A percentile compares a stretch with the other conserved stretches of the same genome.
Conservation (phyloP, 495 filamentous ascomycete genomes). For the Haplographium delicatum region DNA sequence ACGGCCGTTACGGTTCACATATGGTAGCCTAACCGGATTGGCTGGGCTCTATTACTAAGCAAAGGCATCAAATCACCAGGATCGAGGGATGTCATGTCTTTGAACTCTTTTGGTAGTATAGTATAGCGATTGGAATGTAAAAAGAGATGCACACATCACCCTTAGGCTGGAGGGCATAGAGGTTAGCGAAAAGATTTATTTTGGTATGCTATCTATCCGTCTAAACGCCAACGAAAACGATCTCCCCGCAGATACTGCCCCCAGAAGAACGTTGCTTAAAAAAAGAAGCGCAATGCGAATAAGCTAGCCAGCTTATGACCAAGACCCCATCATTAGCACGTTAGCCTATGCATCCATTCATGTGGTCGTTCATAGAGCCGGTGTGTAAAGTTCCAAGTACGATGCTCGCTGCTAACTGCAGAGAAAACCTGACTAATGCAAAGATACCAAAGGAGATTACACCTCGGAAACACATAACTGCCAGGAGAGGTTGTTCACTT, state of each 20-base stretch:
- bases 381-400: slow-evolving; percentile 4
- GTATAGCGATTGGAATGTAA: no score
- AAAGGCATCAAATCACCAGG: no score
- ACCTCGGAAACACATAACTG: not conserved
- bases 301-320: slow-evolving; percentile 1
- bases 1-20: no score
- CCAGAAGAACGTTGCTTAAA: not conserved
- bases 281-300: slow-evolving; percentile 10
- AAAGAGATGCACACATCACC: no score
- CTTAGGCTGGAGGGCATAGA: no score
- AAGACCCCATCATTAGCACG: not conserved
- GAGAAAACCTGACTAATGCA: slow-evolving; percentile 6
- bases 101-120: no score
- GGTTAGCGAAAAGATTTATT: no score
- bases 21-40: no score
- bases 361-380: slow-evolving; percentile 9
- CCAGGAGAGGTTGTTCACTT: slow-evolving; percentile 20
- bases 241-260: slow-evolving; percentile 4
- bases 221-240: slow-evolving; percentile 21
- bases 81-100: no score
- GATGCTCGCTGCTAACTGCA: slow-evolving; percentile 6
- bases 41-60: no score
- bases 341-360: not conserved
- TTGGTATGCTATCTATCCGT: slow-evolving; percentile 29
- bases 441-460: slow-evolving; percentile 8